Base-by-base conservation (phyloP, 2,329 filamentous ascomycete genomes). In the Thielaviopsis musarum region DNA sequence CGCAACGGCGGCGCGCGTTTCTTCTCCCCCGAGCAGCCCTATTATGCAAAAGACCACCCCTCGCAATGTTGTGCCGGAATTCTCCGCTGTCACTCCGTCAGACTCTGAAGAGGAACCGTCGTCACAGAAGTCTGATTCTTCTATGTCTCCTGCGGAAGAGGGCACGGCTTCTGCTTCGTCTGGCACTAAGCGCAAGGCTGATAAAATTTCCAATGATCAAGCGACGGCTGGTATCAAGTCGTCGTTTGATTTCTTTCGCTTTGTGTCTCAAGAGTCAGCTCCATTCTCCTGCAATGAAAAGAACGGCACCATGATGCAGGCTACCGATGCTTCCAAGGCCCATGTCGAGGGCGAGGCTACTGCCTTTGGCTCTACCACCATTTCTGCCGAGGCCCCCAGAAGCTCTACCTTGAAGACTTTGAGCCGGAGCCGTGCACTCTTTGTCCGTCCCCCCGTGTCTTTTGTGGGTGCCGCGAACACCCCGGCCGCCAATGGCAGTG, bases 151-250 rank as follows among this genome's bases (percentile, higher is more conserved):
- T 22, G 53, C 21, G 21, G 41, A 45, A 34, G 6, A 10, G 17
- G n/a, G 6, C 28, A 26, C 21, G 21, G 13, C 7, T 28, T 22
- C 9, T 19, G 19, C 57, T 28, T 53, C 28, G 21, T 56, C 48
- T 19, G 26, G 53, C 13, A 57, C 45, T 17, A 63, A 63, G 57
- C 57, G 62, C 19, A 63, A 63, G 41, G 53, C 52, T n/a, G 55
- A 58, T 12, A 52, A 56, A n/a, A 63, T 63, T 21, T 63, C 62
- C 13, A 52, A 30, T 5, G 59, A 59, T 15, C 45, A 57, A 5
- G 58, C 48, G 7, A 30, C n/a, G 7, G 38, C n/a, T 30, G 38
- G 38, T n/a, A n/a, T 45, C 10, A 13, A 45, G 2, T 17, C 38
- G 15, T 7, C 30, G 2, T 45, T 45, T 49, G 45, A 21, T 49